Percentiles rank a stretch among this genome's conserved stretches.
Conservation (phyloP, 306 rosid species). For the Myrica gale region DNA sequence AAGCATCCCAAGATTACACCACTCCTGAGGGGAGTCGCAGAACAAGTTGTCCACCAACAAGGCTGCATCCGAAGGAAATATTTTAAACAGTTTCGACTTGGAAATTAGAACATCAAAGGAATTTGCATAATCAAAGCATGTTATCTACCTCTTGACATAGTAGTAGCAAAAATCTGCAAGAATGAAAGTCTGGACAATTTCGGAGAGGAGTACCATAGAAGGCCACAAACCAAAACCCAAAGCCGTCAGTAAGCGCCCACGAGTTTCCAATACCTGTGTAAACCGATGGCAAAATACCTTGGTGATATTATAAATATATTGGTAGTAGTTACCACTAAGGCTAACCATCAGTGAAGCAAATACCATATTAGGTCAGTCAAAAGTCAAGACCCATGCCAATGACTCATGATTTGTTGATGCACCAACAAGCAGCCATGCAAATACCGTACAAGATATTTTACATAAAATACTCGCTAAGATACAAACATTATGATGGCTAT, state of each 20-base stretch:
- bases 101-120: neutral
- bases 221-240: slow-evolving; percentile 86
- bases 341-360: neutral
- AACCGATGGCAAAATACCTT: slow-evolving; percentile 6
- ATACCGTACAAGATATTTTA: neutral
- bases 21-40: slow-evolving; percentile 73
- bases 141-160: slow-evolving; percentile 62
- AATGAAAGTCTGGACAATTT: slow-evolving; percentile 70
- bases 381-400: neutral
- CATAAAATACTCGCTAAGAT: neutral
- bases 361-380: neutral
- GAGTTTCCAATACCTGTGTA: slow-evolving; percentile 58
- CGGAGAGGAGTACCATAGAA: slow-evolving; percentile 64
- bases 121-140: slow-evolving; percentile 8
- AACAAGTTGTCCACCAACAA: slow-evolving; percentile 70
- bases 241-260: slow-evolving; percentile 58
- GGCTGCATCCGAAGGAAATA: slow-evolving; percentile 41
- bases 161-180: slow-evolving; percentile 86
- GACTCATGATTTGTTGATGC: neutral
- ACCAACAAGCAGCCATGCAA: neutral
- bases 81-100: slow-evolving; percentile 26
- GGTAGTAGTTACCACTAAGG: neutral
- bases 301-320: neutral
- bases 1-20: slow-evolving; percentile 37
- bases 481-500: neutral